Evolutionary conservation across 2,329 filamentous ascomycete genomes (phyloP), one percentile per base, ranked within the genome.

Genomic region (Raffaelea arxii): DNA sequence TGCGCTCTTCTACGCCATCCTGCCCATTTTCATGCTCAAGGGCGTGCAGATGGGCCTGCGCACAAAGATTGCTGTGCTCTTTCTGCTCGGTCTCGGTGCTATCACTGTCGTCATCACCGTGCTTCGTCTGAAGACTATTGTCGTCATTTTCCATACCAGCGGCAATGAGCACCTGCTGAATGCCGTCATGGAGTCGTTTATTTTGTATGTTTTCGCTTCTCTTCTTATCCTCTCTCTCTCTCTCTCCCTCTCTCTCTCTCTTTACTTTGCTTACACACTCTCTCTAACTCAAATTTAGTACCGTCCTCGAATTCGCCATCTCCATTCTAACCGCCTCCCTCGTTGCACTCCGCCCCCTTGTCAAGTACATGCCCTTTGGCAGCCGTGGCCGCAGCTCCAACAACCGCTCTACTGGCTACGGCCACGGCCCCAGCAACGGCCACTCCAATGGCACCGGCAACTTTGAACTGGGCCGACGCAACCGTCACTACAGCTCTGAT

Each of bases 321-420:
- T 43, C 41, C 19, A 43, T 35, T 21, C n/a, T 43, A 19, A 43
- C 41, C 12, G 41, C 41, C 41, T 43, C 41, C 25, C 24, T 43
- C 18, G 41, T 43, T 14, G 41, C 41, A 16, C 41, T 43, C 23
- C 25, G 41, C n/a, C 41, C 41, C 11, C 41, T 43, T 14, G 12
- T 43, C 41, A 43, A 43, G 6, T 43, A 43, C 10, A 4, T 43
- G 7, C 41, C 41, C 9, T 43, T 43, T 35, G 41, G 41, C 19
- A 43, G 41, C 16, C 41, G 10, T 23, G 25, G 41, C 10, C 41
- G 25, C 25, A 43, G 41, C 12, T 43, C 41, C 18, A 27, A 23
- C 23, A n/a, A n/a, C n/a, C 16, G 6, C 18, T 16, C 25, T 4
- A 12, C n/a, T 35, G 19, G 18, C 10, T 19, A 24, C n/a, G 25